phyloP scores from a whole-genome alignment of 1,284 basidiomycete species.

The Ganoderma lucidum region DNA sequence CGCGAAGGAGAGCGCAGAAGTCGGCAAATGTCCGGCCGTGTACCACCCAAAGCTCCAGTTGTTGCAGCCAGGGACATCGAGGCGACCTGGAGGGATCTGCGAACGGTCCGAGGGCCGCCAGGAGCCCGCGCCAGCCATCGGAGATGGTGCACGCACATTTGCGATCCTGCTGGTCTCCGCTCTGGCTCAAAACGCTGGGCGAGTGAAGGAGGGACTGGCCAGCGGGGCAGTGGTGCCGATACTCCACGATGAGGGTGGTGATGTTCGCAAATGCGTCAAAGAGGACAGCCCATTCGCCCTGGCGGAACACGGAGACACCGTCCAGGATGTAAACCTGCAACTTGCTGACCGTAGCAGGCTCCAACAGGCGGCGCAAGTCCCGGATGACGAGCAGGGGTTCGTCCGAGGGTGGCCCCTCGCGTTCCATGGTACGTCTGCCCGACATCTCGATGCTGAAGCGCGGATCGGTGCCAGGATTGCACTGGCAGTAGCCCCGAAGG shows the following conservation, averaged over 20 bases:
- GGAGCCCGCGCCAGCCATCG: neutral
- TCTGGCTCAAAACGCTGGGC: neutral
- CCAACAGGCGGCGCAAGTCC: neutral
- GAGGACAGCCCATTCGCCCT: neutral
- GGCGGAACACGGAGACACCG: neutral
- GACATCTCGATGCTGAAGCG: slow-evolving; percentile 1
- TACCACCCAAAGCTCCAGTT: neutral
- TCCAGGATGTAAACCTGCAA: neutral
- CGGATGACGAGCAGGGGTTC: neutral
- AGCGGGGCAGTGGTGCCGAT: neutral
- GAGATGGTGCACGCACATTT: neutral
- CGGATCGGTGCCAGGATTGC: neutral
- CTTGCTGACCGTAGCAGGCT: slow-evolving; percentile 1
- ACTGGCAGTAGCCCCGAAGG: slow-evolving; percentile 4
- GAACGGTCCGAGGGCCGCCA: neutral
- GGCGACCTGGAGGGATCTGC: neutral
- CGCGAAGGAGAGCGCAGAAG: slow-evolving; percentile 1
- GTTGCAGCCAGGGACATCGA: neutral
- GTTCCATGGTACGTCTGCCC: neutral
- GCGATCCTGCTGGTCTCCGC: neutral
- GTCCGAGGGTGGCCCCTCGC: neutral
- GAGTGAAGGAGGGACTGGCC: neutral
- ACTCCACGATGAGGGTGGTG: neutral
- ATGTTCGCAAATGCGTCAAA: slow-evolving; percentile 1
- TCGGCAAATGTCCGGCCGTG: neutral